Percentiles rank a stretch among this genome's conserved stretches.
Evolutionary conservation across 257 asterid species (phyloP).

Genomic region (Oldenlandia corymbosa): DNA sequence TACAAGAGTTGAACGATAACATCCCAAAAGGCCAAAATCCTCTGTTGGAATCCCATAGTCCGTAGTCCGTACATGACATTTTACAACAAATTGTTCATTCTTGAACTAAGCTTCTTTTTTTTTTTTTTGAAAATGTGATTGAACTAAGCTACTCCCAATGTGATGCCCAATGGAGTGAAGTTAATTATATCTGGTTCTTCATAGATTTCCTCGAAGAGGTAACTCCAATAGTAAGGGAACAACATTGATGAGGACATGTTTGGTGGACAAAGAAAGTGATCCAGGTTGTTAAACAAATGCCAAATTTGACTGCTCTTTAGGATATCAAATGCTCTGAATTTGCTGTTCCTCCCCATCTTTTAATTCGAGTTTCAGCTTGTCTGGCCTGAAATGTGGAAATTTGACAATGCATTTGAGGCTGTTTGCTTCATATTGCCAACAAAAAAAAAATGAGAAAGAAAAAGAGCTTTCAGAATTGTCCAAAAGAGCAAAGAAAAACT

Average conservation of each 20-base stretch:
- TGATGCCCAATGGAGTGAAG: no score
- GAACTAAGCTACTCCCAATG: no score
- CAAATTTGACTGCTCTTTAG: neutral
- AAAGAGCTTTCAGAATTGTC: neutral
- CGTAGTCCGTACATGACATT: neutral
- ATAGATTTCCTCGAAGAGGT: neutral
- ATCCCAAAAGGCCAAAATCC: no score
- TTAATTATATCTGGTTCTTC: no score
- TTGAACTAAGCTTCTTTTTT: no score
- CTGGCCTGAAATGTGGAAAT: conserved; percentile 38
- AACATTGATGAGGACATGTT: neutral
- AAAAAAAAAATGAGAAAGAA: neutral
- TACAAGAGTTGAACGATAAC: no score
- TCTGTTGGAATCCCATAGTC: no score
- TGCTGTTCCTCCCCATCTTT: conserved; percentile 50
- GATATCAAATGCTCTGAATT: conserved; percentile 26
- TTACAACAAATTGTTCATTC: neutral
- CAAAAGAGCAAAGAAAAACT: conserved; percentile 9
- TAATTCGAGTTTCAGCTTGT: conserved; percentile 53
- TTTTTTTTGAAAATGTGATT: no score
- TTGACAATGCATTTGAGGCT: neutral
- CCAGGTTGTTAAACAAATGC: neutral
- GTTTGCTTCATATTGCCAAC: neutral
- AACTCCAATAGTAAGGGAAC: neutral
- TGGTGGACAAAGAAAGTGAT: neutral